Conservation (phyloP, 768 basidiomycete genomes). For the Mycena polygramma region DNA sequence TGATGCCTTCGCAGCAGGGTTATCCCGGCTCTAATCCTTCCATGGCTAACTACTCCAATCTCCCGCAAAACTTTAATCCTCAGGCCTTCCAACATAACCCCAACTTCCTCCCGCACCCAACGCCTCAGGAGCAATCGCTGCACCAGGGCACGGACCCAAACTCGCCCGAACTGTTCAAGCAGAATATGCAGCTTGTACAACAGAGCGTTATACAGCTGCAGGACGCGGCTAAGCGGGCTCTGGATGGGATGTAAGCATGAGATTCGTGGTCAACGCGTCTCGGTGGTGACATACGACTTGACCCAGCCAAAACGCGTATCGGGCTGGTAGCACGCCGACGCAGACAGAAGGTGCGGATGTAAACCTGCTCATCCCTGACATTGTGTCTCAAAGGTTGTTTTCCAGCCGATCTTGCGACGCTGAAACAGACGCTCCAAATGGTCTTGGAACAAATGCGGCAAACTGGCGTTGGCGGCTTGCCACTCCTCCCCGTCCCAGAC, state of each 20-base stretch:
- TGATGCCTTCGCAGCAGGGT: constrained; percentile 16
- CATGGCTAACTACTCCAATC: constrained; percentile 17
- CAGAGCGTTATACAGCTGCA: constrained; percentile 65
- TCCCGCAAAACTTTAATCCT: constrained; percentile 14
- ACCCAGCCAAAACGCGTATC: constrained; percentile 72
- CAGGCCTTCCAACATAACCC: constrained; percentile 4
- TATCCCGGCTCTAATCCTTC: constrained; percentile 17
- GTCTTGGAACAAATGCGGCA: constrained; percentile 65
- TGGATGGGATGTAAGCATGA: constrained; percentile 65
- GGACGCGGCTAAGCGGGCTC: constrained; percentile 59
- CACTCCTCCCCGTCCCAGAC: constrained; percentile 53
- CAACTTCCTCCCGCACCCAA: constrained; percentile 19
- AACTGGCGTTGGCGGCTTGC: constrained; percentile 77
- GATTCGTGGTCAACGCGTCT: background rate
- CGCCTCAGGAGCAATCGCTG: constrained; percentile 35
- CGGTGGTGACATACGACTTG: background rate
- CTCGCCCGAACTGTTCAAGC: constrained; percentile 73
- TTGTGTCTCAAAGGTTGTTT: background rate
- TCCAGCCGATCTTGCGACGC: constrained; percentile 58
- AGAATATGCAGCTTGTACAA: constrained; percentile 63
- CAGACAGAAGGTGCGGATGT: constrained; percentile 65
- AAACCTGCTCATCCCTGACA: background rate
- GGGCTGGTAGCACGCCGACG: constrained; percentile 63
- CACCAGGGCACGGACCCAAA: constrained; percentile 63
- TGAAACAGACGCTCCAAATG: constrained; percentile 63